Conservation (phyloP, 495 filamentous ascomycete species). For the Ascobolus immersus region DNA sequence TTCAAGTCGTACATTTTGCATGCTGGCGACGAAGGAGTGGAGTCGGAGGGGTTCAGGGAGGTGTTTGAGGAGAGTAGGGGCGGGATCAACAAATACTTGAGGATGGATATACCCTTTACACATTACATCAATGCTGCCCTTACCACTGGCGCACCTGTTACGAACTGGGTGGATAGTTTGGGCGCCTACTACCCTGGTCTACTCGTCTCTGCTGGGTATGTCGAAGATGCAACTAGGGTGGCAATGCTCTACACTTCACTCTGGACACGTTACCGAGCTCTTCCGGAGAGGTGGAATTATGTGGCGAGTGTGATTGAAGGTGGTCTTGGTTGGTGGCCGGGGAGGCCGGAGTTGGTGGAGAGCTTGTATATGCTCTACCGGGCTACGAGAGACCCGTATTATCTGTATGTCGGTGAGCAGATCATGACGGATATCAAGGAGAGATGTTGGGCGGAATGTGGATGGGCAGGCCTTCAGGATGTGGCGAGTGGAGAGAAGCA, state of each 20-base stretch:
- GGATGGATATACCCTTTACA: constrained; percentile 45
- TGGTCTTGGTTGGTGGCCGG: constrained; percentile 79
- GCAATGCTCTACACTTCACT: constrained; percentile 75
- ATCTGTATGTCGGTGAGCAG: constrained; percentile 89
- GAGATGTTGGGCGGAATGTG: constrained; percentile 79
- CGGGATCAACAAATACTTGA: constrained; percentile 68
- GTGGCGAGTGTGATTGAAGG: constrained; percentile 62
- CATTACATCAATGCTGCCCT: constrained; percentile 82
- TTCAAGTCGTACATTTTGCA: constrained; percentile 78
- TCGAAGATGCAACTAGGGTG: constrained; percentile 72
- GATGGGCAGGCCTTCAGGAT: constrained; percentile 88
- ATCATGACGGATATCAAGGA: constrained; percentile 63
- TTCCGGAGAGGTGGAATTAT: constrained; percentile 84
- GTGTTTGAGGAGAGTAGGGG: constrained; percentile 71
- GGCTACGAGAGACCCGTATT: constrained; percentile 90
- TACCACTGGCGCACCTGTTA: constrained; percentile 42
- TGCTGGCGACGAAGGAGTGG: constrained; percentile 45
- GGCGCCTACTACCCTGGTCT: constrained; percentile 86
- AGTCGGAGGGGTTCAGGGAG: constrained; percentile 47
- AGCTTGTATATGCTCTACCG: constrained; percentile 81
- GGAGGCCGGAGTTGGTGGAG: constrained; percentile 87
- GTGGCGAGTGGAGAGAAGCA: constrained; percentile 67
- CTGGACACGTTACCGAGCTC: constrained; percentile 76
- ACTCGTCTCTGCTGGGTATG: constrained; percentile 58
- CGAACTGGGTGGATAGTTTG: constrained; percentile 68